These are phyloP conservation scores for Aspergillus japonicus DNA, from an alignment of 2,329 filamentous ascomycete genomes.

Conservation along the genomic window DNA sequence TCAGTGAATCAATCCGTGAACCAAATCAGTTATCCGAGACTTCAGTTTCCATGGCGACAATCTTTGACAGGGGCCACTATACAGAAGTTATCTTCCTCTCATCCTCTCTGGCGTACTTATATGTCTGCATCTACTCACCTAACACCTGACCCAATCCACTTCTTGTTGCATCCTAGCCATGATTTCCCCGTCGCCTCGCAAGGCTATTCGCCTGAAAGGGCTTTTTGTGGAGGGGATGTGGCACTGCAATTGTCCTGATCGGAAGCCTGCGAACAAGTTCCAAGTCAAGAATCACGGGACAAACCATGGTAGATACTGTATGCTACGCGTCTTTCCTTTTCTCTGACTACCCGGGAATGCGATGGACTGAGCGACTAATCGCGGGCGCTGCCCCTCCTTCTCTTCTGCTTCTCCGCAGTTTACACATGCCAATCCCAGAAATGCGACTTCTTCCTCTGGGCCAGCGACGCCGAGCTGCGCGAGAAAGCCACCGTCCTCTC, in stretches of 20 bases:
- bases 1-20: neutral
- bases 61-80: neutral
- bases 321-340: too few species aligned
- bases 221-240: conserved; percentile 47
- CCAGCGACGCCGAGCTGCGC: conserved; percentile 56
- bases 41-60: conserved; percentile 26
- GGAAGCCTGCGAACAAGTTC: conserved; percentile 54
- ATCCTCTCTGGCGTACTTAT: too few species aligned
- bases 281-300: conserved; percentile 57
- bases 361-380: neutral
- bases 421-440: conserved; percentile 58
- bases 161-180: neutral
- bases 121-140: too few species aligned
- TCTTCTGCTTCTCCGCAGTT: conserved; percentile 35
- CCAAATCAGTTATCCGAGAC: neutral
- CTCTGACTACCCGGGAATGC: too few species aligned
- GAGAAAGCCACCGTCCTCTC: conserved; percentile 51
- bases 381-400: neutral
- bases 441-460: conserved; percentile 64
- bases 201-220: conserved; percentile 31
- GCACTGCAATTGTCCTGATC: conserved; percentile 57
- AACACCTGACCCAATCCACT: too few species aligned
- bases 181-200: conserved; percentile 20
- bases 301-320: conserved; percentile 58
- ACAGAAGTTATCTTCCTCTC: too few species aligned